Evolutionary conservation across 805 yeast species (phyloP), one percentile per base, ranked within the genome.

Genomic region (Zygoascus flipseniorum): DNA sequence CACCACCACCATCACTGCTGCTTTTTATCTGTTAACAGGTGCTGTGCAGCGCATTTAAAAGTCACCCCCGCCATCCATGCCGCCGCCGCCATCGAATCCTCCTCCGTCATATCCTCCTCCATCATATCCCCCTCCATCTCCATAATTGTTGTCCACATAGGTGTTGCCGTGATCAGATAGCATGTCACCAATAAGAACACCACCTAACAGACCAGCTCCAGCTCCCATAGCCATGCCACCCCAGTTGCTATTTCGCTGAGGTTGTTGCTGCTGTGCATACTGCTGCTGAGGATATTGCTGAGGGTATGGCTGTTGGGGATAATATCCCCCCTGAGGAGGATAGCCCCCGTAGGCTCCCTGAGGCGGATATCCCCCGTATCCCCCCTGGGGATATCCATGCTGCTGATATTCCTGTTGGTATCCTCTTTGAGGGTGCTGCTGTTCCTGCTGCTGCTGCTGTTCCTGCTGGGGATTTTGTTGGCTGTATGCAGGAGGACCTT

Each of bases 171-270:
- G 63, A 54, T 52, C 64, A 44, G 65, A 65, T 55, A 80, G 58
- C 46, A 77, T 76, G 39, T 74, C 70, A 8, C 76, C 77, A 45
- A 81, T 61, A 58, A 81, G 60, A 68, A 77, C 68, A 46, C 86
- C 87, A 53, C 86, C 87, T 8, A 82, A 61, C 52, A 82, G 65
- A 67, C 88, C 89, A 16, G 81, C 76, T 52, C 83, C 83, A 1
- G 75, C 73, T 41, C 76, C 78, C 48, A 74, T 70, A 8, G 79
- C 81, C 47, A 74, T 58, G 54, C 77, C 61, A 47, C 76, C 77
- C 54, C 62, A 64, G 14, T 73, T 70, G 56, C 72, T 67, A 47
- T 39, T 69, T 61, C 54, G 66, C 45, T 58, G 58, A 45, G 63
- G 67, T 50, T 52, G 63, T 47, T 56, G 64, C 52, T 54, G 70